A percentile compares a stretch with the other conserved stretches of the same genome.
Evolutionary conservation across 371 early-diverging fungal genomes (phyloP).

Genomic region (Apophysomyces elegans): DNA sequence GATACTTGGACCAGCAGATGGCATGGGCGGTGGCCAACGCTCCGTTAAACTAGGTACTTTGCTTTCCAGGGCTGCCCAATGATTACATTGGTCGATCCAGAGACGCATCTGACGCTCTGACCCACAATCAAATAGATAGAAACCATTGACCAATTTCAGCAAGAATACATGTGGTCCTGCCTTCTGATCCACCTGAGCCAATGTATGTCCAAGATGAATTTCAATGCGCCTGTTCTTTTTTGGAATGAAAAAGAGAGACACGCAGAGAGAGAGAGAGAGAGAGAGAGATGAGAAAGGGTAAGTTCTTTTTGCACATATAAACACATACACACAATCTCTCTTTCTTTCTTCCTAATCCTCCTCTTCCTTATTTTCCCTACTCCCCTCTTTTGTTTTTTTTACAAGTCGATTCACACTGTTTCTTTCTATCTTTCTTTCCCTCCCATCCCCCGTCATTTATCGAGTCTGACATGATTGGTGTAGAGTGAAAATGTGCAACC

Average conservation of each 20-base stretch:
- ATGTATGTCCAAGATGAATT: constrained; percentile 22
- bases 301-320: too few species aligned
- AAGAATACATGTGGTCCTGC: constrained; percentile 20
- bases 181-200: constrained; percentile 11
- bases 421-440: neutral
- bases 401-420: neutral
- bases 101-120: constrained; percentile 22
- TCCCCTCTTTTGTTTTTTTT: neutral
- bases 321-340: neutral
- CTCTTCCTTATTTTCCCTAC: neutral
- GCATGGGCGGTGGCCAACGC: constrained; percentile 13
- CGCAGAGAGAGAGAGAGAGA: too few species aligned
- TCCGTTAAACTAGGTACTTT: constrained; percentile 18
- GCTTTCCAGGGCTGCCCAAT: constrained; percentile 37
- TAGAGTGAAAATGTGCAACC: neutral
- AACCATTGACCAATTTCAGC: constrained; percentile 22
- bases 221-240: constrained; percentile 7
- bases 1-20: constrained; percentile 24
- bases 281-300: too few species aligned
- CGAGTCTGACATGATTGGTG: neutral
- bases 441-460: too few species aligned
- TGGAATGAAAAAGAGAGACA: neutral
- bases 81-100: constrained; percentile 32
- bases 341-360: neutral
- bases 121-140: constrained; percentile 30